phyloP scores from a whole-genome alignment of 208 protist genomes.

The Acanthamoeba divionensis region DNA sequence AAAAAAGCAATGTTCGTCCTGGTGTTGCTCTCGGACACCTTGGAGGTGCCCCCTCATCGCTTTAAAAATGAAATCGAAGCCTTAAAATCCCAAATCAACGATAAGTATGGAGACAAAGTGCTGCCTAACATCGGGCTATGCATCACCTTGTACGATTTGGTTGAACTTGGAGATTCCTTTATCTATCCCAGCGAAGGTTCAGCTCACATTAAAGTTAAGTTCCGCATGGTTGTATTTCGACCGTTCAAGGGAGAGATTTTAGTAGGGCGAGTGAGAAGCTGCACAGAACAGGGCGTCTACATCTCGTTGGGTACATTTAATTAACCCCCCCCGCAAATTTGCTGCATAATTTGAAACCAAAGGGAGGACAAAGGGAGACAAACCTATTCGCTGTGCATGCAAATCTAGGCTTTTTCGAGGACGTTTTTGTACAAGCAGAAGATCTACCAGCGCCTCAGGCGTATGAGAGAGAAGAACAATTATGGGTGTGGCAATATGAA shows the following conservation, averaged over 20 bases:
- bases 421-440: not conserved
- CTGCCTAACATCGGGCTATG: slow-evolving; percentile 20
- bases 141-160: not conserved
- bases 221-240: slow-evolving; percentile 25
- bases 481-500: slow-evolving; percentile 40
- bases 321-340: not conserved
- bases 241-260: slow-evolving; percentile 48
- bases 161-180: not conserved
- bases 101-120: not conserved
- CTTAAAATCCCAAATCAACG: not conserved
- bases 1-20: slow-evolving; percentile 23
- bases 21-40: not conserved
- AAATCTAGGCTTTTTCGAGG: slow-evolving; percentile 54
- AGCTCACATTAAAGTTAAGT: slow-evolving; percentile 16
- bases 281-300: not conserved
- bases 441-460: not conserved
- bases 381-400: too few species aligned
- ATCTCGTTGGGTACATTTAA: not conserved
- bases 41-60: slow-evolving; percentile 1
- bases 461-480: not conserved
- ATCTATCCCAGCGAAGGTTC: slow-evolving; percentile 30
- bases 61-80: not conserved
- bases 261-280: not conserved
- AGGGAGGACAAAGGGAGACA: too few species aligned
- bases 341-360: not conserved